Conservation (phyloP, 352 stramenopile species). For the Phytophthora cajani region DNA sequence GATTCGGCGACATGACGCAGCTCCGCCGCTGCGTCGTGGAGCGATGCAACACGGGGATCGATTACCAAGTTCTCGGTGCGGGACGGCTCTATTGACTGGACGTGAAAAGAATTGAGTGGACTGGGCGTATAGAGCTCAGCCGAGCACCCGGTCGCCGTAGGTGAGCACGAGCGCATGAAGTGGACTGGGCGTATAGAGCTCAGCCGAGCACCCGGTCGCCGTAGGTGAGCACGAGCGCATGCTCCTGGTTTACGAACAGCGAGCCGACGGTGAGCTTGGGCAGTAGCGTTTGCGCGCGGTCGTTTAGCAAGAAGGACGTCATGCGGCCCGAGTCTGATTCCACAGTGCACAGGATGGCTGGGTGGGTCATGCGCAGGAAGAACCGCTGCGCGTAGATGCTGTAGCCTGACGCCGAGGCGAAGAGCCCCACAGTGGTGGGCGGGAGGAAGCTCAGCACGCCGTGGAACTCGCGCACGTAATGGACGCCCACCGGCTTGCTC, state of each 20-base stretch:
- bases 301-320: constrained; percentile 70
- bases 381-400: constrained; percentile 82
- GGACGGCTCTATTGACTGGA: constrained; percentile 15
- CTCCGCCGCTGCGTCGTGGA: constrained; percentile 3
- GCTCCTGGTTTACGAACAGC: constrained; percentile 68
- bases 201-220: constrained; percentile 65
- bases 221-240: constrained; percentile 79
- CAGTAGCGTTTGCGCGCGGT: constrained; percentile 57
- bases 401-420: constrained; percentile 78
- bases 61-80: neutral
- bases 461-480: constrained; percentile 78
- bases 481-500: constrained; percentile 68
- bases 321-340: constrained; percentile 41
- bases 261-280: constrained; percentile 70
- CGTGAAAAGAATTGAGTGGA: constrained; percentile 9
- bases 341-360: constrained; percentile 68
- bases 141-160: constrained; percentile 72
- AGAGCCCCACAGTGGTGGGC: constrained; percentile 58
- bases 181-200: neutral
- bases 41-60: constrained; percentile 1
- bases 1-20: constrained; percentile 4
- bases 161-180: constrained; percentile 73
- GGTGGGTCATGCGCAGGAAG: constrained; percentile 68
- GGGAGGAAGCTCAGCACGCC: constrained; percentile 64
- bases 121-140: constrained; percentile 17